These are phyloP conservation scores for Cercospora sesami DNA, from an alignment of 2,329 filamentous ascomycete species.

Conservation along the genomic window DNA sequence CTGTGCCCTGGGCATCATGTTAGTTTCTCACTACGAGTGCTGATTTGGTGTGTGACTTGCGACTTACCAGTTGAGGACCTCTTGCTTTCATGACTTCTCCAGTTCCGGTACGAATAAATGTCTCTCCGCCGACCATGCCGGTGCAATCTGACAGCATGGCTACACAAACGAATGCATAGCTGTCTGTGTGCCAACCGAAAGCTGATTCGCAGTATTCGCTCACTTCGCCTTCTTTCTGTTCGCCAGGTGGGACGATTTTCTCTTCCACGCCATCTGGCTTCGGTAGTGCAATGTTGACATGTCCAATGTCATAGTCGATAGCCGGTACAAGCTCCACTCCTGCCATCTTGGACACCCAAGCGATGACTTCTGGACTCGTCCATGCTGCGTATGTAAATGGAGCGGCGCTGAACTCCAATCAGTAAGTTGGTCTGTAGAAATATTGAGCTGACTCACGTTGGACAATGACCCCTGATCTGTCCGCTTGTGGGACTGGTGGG, in stretches of 20 bases:
- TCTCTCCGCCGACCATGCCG: conserved; percentile 65
- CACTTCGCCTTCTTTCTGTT: conserved; percentile 49
- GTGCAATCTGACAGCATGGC: conserved; percentile 64
- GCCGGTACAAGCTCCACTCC: conserved; percentile 59
- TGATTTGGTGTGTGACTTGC: neutral
- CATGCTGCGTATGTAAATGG: conserved; percentile 66
- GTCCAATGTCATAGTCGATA: conserved; percentile 60
- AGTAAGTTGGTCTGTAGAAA: conserved; percentile 46
- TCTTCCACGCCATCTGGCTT: conserved; percentile 44
- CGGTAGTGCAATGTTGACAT: conserved; percentile 56
- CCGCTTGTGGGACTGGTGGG: neutral
- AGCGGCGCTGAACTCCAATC: conserved; percentile 53
- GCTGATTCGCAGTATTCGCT: conserved; percentile 54
- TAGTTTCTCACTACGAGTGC: neutral
- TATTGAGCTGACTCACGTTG: conserved; percentile 41
- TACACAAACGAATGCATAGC: conserved; percentile 70
- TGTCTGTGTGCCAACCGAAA: conserved; percentile 60
- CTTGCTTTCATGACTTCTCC: conserved; percentile 60
- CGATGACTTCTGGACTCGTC: conserved; percentile 57
- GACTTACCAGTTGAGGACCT: conserved; percentile 46
- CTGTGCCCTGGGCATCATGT: conserved; percentile 52
- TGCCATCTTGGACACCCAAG: conserved; percentile 57
- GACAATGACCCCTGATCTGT: conserved; percentile 4
- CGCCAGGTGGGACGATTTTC: conserved; percentile 35
- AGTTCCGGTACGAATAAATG: conserved; percentile 56